A percentile compares a stretch with the other conserved stretches of the same genome.
Conservation (phyloP, 257 asterid genomes). For the Eustoma russellianum region DNA sequence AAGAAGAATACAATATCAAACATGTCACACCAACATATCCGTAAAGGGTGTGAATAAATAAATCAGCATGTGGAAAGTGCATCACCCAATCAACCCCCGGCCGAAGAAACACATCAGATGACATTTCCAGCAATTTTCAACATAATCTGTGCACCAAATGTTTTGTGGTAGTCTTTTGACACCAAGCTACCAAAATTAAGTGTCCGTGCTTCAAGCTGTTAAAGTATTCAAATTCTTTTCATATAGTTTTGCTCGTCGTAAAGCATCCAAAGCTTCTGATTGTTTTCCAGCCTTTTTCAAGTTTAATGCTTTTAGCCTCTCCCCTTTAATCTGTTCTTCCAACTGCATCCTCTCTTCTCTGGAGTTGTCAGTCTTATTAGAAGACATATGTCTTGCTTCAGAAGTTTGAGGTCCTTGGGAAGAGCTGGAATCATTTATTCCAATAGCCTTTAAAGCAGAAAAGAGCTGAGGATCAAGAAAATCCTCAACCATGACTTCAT, state of each 20-base stretch:
- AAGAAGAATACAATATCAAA: no score
- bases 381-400: slow-evolving; percentile 18
- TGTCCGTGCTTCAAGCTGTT: slow-evolving; percentile 7
- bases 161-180: no score
- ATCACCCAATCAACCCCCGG: no score
- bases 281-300: slow-evolving; percentile 85
- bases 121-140: no score
- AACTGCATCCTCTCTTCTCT: slow-evolving; percentile 45
- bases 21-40: no score
- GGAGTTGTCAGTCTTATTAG: slow-evolving; percentile 16
- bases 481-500: slow-evolving; percentile 54
- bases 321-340: slow-evolving; percentile 54
- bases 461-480: slow-evolving; percentile 86
- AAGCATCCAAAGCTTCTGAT: slow-evolving; percentile 76
- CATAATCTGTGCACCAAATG: neutral
- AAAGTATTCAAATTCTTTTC: slow-evolving; percentile 74
- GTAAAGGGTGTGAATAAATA: no score
- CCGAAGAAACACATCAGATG: no score
- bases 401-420: slow-evolving; percentile 21
- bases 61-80: no score
- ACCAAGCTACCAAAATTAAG: no score
- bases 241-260: slow-evolving; percentile 58
- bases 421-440: slow-evolving; percentile 32
- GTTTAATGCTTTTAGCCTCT: slow-evolving; percentile 71
- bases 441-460: slow-evolving; percentile 74